A percentile compares a stretch with the other conserved stretches of the same genome.
Evolutionary conservation across 805 yeast genomes (phyloP).

Genomic region (Candida loeiensis): DNA sequence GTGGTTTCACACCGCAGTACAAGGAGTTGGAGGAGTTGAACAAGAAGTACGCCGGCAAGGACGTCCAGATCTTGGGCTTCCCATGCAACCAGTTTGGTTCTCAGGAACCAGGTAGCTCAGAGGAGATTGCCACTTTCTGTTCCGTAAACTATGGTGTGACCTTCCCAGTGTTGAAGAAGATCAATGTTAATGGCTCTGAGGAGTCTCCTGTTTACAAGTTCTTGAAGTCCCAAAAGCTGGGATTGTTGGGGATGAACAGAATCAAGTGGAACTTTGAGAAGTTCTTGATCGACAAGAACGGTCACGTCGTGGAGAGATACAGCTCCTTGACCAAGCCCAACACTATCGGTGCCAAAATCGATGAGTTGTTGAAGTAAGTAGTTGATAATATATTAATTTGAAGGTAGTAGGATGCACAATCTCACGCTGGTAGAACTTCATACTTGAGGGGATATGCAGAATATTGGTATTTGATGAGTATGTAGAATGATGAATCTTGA

Average conservation of each 20-base stretch:
- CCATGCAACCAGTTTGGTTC: constrained; percentile 44
- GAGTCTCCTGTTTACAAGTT: constrained; percentile 78
- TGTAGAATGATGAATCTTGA: too few species aligned
- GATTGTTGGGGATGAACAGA: constrained; percentile 40
- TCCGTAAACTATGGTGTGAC: constrained; percentile 80
- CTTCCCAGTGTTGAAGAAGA: constrained; percentile 83
- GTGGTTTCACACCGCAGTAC: constrained; percentile 67
- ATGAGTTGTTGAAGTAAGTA: constrained; percentile 45
- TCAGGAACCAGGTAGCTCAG: constrained; percentile 41
- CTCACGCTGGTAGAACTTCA: too few species aligned
- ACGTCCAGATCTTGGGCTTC: constrained; percentile 39
- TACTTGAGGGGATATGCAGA: too few species aligned
- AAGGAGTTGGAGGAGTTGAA: constrained; percentile 39
- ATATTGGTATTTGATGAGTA: too few species aligned
- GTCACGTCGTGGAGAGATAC: constrained; percentile 47
- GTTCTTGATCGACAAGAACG: constrained; percentile 39
- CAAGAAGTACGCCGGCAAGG: constrained; percentile 36
- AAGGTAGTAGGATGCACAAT: too few species aligned
- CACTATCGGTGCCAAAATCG: constrained; percentile 41
- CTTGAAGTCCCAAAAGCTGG: constrained; percentile 60
- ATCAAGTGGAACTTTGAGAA: constrained; percentile 47
- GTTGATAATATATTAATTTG: not conserved
- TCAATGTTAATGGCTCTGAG: constrained; percentile 83
- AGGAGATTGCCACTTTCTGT: constrained; percentile 73
- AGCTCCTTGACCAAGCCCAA: constrained; percentile 59